Evolutionary conservation across 2,329 filamentous ascomycete genomes (phyloP), one percentile per base, ranked within the genome.

Genomic region (Apiospora pterosperma): DNA sequence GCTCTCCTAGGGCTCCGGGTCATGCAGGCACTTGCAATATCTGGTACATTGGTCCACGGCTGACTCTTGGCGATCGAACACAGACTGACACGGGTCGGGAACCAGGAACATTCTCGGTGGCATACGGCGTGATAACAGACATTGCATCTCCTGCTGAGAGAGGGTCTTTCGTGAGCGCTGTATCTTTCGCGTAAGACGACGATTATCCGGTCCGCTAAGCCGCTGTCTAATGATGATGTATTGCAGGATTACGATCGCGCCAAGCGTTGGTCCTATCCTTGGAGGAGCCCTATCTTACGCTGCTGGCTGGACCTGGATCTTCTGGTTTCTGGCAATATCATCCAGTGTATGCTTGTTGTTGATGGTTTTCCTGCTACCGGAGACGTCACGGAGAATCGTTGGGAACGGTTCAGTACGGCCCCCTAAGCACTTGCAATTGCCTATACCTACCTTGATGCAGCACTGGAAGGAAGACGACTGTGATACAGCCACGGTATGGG

Each of bases 311-410:
- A 65, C 73, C 3, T 78, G 76, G 76, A 71, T 76, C 3, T 79
- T 79, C 52, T 78, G 77, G 76, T 71, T 78, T 3, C 72, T 79
- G 36, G 67, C 74, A 1, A 79, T 79, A 48, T 67, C 74, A 7
- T 69, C 72, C 5, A 72, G 65, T 19, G 31, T 62, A 7, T 67
- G 67, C 36, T 64, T 72, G 3, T 31, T 68, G 3, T 61, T 64
- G 10, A 65, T 72, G 16, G 59, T 66, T 0, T n/a, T 70, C 1
- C 66, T 69, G 48, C 66, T 72, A 14, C 76, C 72, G 0, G 76
- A 78, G 62, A 77, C 75, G 1, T 69, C 67, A 19, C 71, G 75
- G 7, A 67, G 65, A 2, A 66, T 76, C 4, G 75, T 77, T 14
- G 74, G 73, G 1, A 73, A 78, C 63, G 76, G 76, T 0, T 67